Evolutionary conservation across 768 basidiomycete species (phyloP).

Genomic region (Cantharellus cinnabarinus): DNA sequence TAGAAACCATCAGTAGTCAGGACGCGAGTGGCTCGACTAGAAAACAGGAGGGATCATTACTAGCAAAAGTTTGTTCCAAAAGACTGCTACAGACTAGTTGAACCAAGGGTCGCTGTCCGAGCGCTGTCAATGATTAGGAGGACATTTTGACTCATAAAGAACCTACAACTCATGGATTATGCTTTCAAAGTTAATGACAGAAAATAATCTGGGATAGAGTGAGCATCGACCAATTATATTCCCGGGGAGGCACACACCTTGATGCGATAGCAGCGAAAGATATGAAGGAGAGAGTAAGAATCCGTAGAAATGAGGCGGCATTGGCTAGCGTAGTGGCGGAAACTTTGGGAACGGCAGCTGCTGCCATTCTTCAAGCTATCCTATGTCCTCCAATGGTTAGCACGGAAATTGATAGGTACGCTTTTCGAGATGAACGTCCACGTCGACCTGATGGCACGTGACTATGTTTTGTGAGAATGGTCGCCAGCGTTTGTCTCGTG

Average conservation of each 20-base stretch:
- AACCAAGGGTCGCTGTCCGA: conserved; percentile 91
- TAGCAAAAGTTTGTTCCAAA: not conserved
- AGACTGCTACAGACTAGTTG: conserved; percentile 58
- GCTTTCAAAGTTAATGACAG: conserved; percentile 95
- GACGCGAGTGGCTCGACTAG: conserved; percentile 79
- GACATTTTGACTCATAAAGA: conserved; percentile 6
- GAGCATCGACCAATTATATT: not conserved
- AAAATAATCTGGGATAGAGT: conserved; percentile 28
- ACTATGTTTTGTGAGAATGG: not conserved
- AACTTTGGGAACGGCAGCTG: not conserved
- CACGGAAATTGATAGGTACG: not conserved
- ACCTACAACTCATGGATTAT: conserved; percentile 98
- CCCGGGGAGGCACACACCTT: conserved; percentile 27
- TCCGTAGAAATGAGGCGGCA: conserved; percentile 75
- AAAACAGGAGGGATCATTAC: not conserved
- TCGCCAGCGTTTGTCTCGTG: not conserved
- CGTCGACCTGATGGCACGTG: too few relatives aligned
- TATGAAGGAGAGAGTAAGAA: conserved; percentile 76
- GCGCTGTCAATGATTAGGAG: not conserved
- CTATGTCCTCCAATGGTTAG: not conserved
- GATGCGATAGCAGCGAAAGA: conserved; percentile 90
- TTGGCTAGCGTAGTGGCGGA: conserved; percentile 57
- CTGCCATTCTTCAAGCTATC: not conserved
- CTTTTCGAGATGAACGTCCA: too few relatives aligned
- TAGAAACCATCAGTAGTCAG: conserved; percentile 89